Base-by-base conservation (phyloP, 805 yeast species). In the Wickerhamiella azymoides region DNA sequence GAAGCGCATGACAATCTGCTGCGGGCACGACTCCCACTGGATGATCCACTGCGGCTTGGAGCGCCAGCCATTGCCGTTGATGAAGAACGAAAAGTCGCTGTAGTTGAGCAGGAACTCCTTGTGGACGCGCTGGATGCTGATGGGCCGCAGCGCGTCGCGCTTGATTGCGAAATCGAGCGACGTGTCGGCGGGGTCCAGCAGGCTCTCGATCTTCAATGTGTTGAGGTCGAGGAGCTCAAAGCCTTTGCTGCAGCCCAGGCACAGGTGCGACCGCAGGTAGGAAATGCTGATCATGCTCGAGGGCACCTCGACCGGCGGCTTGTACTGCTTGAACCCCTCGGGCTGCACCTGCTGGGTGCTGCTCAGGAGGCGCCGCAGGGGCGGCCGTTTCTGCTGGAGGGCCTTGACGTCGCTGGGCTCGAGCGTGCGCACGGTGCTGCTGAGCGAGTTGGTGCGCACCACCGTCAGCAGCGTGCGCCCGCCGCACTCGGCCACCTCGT, bases 101-200 rank as follows among this genome's bases (percentile, higher is more conserved):
- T 89, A 92, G 60, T 88, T 80, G 52, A 92, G 72, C 56, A 92
- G 66, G 60, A 89, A 92, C 65, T 88, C 92, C 46, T 80, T 77
- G 48, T 89, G 92, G 48, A 92, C 77, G 50, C 95, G 74, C 61
- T 89, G 93, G 49, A 92, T 85, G 4, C 93, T 86, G 62, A 86
- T 74, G 16, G 98, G 98, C 57, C 84, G 83, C 50, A 89, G 72
- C 2, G 78, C 76, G 61, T 85, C 94, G 49, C 81, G 70, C 49
- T 76, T 83, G 48, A 77, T 84, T 11, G 92, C 96, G 67, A 92
- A 92, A 58, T 92, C 98, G 45, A 92, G 70, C 16, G 96, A 85
- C 0, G 97, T 93, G 59, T 92, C 98, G 0, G 97, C 98, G n/a
- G 95, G 96, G 65, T 92, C 97, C 55, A 92, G 69, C 43, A 92